These are phyloP conservation scores for Sechiopsis laciniata DNA, from an alignment of 306 rosid species.

Conservation along the genomic window DNA sequence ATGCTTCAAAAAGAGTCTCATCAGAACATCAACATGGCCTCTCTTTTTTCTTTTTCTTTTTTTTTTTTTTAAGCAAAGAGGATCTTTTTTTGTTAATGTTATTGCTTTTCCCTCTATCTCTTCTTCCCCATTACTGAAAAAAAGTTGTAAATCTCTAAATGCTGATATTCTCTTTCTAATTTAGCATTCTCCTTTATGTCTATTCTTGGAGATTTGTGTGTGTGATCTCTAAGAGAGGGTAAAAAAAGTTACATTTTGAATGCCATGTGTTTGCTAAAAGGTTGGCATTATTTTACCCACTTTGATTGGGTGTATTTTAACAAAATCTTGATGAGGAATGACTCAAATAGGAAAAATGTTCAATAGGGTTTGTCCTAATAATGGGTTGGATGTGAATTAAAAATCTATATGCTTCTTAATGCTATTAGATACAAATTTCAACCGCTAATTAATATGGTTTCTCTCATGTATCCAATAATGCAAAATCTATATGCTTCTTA, in stretches of 20 bases:
- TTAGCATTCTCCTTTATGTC: slow-evolving; percentile 11
- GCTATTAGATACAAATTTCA: too few relatives aligned
- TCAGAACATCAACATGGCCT: not conserved
- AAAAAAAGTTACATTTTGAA: not conserved
- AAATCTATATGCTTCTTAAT: too few relatives aligned
- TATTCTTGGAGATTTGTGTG: slow-evolving; percentile 17
- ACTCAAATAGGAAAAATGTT: not conserved
- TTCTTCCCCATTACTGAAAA: not conserved
- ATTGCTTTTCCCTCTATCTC: not conserved
- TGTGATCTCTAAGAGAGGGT: not conserved
- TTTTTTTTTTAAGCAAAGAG: too few relatives aligned
- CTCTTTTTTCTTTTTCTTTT: not conserved
- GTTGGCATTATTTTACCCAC: slow-evolving; percentile 6
- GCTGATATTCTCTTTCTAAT: not conserved
- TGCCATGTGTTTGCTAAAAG: slow-evolving; percentile 17
- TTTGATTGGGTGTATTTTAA: not conserved
- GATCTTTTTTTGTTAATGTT: not conserved
- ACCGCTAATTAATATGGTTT: too few relatives aligned
- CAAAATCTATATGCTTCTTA: too few relatives aligned
- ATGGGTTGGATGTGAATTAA: too few relatives aligned
- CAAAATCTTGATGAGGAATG: slow-evolving; percentile 1
- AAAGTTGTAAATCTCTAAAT: not conserved
- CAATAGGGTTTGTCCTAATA: too few relatives aligned
- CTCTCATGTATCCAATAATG: too few relatives aligned
- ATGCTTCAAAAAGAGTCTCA: not conserved